These are phyloP conservation scores for Prunus persica DNA, from an alignment of 306 rosid genomes.

Conservation along the genomic window DNA sequence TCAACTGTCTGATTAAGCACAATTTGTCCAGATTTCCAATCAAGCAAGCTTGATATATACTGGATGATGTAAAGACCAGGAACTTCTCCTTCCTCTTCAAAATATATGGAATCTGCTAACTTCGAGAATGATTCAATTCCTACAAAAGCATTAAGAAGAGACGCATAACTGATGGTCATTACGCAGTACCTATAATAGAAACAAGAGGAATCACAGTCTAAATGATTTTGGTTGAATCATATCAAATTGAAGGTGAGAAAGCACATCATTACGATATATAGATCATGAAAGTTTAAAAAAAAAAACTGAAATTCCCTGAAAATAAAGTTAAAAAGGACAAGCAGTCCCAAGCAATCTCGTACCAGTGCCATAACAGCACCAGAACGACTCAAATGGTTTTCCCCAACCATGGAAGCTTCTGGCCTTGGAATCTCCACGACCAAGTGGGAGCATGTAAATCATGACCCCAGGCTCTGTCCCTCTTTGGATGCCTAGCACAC, in stretches of 20 bases:
- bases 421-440: constrained; percentile 70
- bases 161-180: not conserved
- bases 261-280: not conserved
- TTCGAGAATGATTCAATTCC: constrained; percentile 86
- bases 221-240: not conserved
- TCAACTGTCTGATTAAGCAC: constrained; percentile 50
- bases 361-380: constrained; percentile 99
- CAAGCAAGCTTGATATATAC: constrained; percentile 73
- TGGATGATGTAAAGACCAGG: constrained; percentile 72
- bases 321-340: constrained; percentile 7
- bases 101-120: constrained; percentile 89
- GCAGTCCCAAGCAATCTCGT: not conserved
- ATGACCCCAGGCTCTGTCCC: constrained; percentile 93
- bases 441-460: constrained; percentile 89
- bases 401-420: constrained; percentile 66
- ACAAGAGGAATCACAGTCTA: not conserved
- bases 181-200: not conserved
- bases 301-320: not conserved
- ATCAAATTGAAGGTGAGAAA: not conserved
- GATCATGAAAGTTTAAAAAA: not conserved
- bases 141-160: constrained; percentile 24
- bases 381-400: constrained; percentile 47
- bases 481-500: constrained; percentile 81
- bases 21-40: constrained; percentile 64
- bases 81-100: constrained; percentile 56